These are phyloP conservation scores for Pythium sp. DNA, from an alignment of 352 stramenopile genomes.

Conservation along the genomic window DNA sequence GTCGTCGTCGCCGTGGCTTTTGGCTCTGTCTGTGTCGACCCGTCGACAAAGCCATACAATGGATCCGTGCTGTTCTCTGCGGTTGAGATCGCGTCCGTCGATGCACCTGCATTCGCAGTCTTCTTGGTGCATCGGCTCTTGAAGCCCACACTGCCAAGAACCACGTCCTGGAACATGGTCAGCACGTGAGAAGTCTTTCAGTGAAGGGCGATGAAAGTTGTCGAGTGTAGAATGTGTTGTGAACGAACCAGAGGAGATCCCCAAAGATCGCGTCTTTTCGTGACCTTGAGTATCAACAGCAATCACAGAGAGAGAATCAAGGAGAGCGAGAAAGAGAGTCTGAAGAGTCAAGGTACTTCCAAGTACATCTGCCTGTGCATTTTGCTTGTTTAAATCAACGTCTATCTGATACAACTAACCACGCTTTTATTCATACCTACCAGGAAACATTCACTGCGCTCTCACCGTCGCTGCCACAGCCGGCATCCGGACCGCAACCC, in stretches of 20 bases:
- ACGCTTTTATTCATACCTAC: constrained; percentile 13
- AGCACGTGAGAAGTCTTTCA: not conserved
- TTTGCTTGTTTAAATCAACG: constrained; percentile 1
- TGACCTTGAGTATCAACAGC: not conserved
- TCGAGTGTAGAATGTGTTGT: not conserved
- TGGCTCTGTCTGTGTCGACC: constrained; percentile 43
- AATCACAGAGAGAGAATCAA: not conserved
- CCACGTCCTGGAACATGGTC: constrained; percentile 64
- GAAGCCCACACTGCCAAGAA: constrained; percentile 45
- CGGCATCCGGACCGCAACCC: constrained; percentile 36
- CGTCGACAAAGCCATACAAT: constrained; percentile 26
- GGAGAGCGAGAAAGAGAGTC: too few species aligned
- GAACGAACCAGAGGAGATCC: not conserved
- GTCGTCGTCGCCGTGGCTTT: constrained; percentile 23
- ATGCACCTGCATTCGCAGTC: constrained; percentile 20
- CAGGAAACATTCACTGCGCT: constrained; percentile 20
- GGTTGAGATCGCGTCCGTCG: constrained; percentile 34
- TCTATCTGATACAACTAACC: constrained; percentile 12
- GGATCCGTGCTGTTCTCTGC: constrained; percentile 47
- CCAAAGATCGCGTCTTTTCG: constrained; percentile 12
- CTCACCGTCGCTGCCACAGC: constrained; percentile 13
- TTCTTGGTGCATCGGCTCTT: constrained; percentile 48
- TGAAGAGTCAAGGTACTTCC: too few species aligned
- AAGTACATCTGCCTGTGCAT: not conserved
- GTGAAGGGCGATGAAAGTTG: not conserved